Percentiles rank a stretch among this genome's conserved stretches.
These are phyloP conservation scores for Stentor coeruleus DNA, from an alignment of 73 alveolate species.

Conservation along the genomic window DNA sequence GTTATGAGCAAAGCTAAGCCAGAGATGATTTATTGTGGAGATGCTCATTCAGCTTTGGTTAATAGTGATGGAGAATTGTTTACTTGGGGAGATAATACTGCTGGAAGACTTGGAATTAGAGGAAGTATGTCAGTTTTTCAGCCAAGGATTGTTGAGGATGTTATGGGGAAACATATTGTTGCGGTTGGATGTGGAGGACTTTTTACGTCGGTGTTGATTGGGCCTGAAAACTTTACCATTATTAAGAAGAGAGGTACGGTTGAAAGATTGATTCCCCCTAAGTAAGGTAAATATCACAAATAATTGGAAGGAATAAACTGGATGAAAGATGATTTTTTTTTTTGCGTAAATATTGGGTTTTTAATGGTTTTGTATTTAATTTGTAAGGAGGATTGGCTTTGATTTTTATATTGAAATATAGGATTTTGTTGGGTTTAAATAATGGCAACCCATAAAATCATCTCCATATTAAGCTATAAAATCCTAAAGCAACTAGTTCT, in stretches of 20 bases:
- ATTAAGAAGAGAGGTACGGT: background rate
- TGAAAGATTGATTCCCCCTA: slow-evolving; percentile 4
- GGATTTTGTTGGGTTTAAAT: too few species aligned
- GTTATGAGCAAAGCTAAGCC: background rate
- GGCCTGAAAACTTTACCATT: background rate
- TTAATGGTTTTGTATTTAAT: too few species aligned
- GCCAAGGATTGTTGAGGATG: slow-evolving; percentile 11
- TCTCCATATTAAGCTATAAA: too few species aligned
- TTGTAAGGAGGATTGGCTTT: too few species aligned
- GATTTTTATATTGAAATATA: too few species aligned
- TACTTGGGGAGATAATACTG: slow-evolving; percentile 28
- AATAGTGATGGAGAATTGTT: slow-evolving; percentile 25
- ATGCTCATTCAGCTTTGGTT: slow-evolving; percentile 16
- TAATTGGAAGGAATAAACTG: too few species aligned
- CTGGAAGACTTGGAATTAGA: slow-evolving; percentile 32
- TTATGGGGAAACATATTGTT: background rate
- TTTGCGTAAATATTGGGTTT: too few species aligned
- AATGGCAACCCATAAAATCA: too few species aligned
- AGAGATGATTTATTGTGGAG: slow-evolving; percentile 15
- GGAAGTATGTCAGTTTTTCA: background rate
- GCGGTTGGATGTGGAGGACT: slow-evolving; percentile 15
- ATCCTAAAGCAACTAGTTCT: too few species aligned
- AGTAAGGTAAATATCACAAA: background rate
- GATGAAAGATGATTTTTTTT: too few species aligned
- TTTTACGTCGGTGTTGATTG: slow-evolving; percentile 12